phyloP scores from a whole-genome alignment of 2,329 filamentous ascomycete species.

The Colletotrichum sojae region DNA sequence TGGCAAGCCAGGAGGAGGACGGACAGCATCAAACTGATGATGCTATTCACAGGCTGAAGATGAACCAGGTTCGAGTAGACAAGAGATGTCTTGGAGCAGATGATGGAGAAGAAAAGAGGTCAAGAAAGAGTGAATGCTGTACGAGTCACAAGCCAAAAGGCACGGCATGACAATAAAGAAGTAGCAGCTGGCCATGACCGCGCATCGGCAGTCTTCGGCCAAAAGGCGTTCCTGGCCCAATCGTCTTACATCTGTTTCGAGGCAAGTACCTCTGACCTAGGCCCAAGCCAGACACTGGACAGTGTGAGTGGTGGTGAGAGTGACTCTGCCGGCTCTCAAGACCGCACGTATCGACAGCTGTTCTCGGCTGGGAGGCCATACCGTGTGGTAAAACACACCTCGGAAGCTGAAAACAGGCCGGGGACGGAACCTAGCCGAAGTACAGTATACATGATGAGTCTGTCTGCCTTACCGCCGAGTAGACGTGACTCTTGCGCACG shows the following conservation, averaged over 20 bases:
- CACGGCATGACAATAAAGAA: slow-evolving; percentile 27
- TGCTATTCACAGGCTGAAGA: slow-evolving; percentile 38
- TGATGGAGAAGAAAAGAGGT: slow-evolving; percentile 39
- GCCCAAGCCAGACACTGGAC: slow-evolving; percentile 33
- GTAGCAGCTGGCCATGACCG: slow-evolving; percentile 34
- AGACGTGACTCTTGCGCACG: not conserved
- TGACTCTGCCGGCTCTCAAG: slow-evolving; percentile 12
- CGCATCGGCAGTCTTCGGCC: slow-evolving; percentile 40
- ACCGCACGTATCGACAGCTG: slow-evolving; percentile 6
- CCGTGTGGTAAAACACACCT: slow-evolving; percentile 38
- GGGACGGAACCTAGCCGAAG: slow-evolving; percentile 22
- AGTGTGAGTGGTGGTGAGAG: slow-evolving; percentile 26
- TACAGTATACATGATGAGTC: slow-evolving; percentile 26
- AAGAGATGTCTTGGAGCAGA: slow-evolving; percentile 23
- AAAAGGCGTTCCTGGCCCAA: slow-evolving; percentile 41
- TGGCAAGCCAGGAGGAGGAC: slow-evolving; percentile 1
- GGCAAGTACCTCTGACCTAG: slow-evolving; percentile 38
- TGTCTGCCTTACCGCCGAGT: slow-evolving; percentile 10
- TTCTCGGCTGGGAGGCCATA: slow-evolving; percentile 9
- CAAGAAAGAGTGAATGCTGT: slow-evolving; percentile 38
- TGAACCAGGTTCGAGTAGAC: slow-evolving; percentile 28
- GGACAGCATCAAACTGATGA: slow-evolving; percentile 23
- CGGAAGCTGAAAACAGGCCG: slow-evolving; percentile 30
- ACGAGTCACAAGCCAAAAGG: slow-evolving; percentile 44
- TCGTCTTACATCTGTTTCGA: slow-evolving; percentile 41